phyloP scores from a whole-genome alignment of 2,329 filamentous ascomycete species.

The Periconia sp. region DNA sequence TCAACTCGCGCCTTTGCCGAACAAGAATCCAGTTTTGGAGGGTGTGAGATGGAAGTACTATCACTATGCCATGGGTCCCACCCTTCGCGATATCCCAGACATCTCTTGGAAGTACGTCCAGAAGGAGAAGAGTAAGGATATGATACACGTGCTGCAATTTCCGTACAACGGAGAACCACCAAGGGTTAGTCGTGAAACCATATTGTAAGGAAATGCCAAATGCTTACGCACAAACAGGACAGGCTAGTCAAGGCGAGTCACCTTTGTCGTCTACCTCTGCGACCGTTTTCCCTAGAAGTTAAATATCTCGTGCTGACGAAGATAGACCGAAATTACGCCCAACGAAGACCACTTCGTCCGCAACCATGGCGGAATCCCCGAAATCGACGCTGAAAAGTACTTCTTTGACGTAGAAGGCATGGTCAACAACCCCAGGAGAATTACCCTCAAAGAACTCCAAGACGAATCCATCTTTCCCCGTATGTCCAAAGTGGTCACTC shows the following conservation, averaged over 20 bases:
- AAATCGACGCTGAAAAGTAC: constrained; percentile 61
- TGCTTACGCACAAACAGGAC: constrained; percentile 34
- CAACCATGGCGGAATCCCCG: constrained; percentile 72
- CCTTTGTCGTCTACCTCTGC: too few species aligned
- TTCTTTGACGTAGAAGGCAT: constrained; percentile 61
- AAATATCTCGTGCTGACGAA: constrained; percentile 11
- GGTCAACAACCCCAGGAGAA: constrained; percentile 58
- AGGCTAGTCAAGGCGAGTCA: constrained; percentile 52
- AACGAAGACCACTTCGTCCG: constrained; percentile 68
- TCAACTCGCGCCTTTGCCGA: constrained; percentile 45
- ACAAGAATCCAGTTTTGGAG: constrained; percentile 48
- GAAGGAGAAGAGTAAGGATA: constrained; percentile 49
- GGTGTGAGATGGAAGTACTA: constrained; percentile 52
- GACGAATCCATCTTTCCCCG: constrained; percentile 63
- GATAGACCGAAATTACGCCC: constrained; percentile 57
- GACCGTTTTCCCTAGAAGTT: neutral
- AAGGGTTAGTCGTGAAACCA: constrained; percentile 18
- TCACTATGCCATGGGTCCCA: constrained; percentile 47
- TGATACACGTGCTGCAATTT: constrained; percentile 52
- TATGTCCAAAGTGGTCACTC: constrained; percentile 59
- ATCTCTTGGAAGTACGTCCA: constrained; percentile 53
- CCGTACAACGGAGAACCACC: constrained; percentile 53
- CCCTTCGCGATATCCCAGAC: constrained; percentile 52
- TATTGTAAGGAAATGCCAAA: neutral
- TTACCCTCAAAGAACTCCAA: constrained; percentile 62